phyloP scores from a whole-genome alignment of 1,284 basidiomycete genomes.

The Spongispora temasekensis region DNA sequence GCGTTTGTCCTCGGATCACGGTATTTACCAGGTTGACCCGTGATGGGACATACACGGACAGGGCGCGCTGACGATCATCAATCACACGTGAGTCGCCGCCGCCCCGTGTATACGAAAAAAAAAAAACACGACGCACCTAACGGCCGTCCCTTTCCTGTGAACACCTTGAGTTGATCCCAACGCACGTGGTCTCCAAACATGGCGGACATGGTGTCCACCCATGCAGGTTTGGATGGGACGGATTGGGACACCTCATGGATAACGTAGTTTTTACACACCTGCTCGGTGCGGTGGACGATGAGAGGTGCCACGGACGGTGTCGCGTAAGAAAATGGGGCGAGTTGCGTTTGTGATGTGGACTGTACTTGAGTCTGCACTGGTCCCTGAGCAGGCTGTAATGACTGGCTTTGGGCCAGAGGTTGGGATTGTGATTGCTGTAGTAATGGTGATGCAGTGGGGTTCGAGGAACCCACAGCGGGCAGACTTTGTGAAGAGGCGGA shows the following conservation, averaged over 20 bases:
- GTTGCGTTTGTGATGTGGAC: background rate
- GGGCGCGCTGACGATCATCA: constrained; percentile 52
- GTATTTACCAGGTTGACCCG: constrained; percentile 66
- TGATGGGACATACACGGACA: constrained; percentile 62
- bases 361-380: background rate
- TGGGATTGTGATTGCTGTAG: constrained; percentile 3
- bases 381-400: too few species aligned
- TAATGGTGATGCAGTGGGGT: too few species aligned
- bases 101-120: constrained; percentile 6
- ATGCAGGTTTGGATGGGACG: constrained; percentile 50
- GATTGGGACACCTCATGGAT: constrained; percentile 59
- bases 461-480: too few species aligned
- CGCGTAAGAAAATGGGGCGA: constrained; percentile 9
- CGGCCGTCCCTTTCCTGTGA: constrained; percentile 61
- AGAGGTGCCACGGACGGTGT: constrained; percentile 14
- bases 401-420: background rate
- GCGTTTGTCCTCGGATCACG: constrained; percentile 75
- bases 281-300: constrained; percentile 42
- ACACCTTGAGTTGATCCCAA: constrained; percentile 73
- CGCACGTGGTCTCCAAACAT: constrained; percentile 76
- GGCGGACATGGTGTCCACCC: constrained; percentile 73
- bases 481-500: too few species aligned
- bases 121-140: constrained; percentile 40
- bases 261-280: constrained; percentile 61
- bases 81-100: constrained; percentile 2